Base-by-base conservation (phyloP, 768 basidiomycete species). In the Termitomyces sp. region DNA sequence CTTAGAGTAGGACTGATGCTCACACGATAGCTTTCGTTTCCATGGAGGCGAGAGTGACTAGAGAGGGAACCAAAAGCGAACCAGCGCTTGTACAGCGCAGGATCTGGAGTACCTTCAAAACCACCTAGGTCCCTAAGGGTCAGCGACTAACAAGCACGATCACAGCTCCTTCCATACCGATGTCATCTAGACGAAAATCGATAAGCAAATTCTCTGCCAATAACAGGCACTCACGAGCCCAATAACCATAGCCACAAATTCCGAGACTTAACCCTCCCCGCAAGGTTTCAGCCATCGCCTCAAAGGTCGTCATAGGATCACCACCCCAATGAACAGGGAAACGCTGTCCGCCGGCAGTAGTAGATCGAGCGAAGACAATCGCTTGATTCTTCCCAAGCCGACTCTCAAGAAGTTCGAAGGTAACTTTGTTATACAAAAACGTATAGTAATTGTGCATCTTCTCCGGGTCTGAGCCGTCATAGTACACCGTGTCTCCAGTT, bases 201-300 rank as follows among this genome's bases (percentile, higher is more conserved):
- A 37, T 6, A 17, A 17, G 15, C 15, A 41, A 28, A 24, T 17
- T 8, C 44, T n/a, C 17, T 22, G 9, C 14, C n/a, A 15, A 21
- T 21, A 7, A 11, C 14, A 48, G 22, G 8, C 37, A 62, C 64
- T 52, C 43, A 67, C 66, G 75, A 17, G 73, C 72, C 71, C 73
- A 74, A 61, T 70, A 78, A 2, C 72, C 72, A 59, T 75, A 79
- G 0, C 77, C 77, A 47, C 73, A 74, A 19, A 70, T 60, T 1
- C 73, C 71, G 45, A 79, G 63, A 46, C 71, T 72, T 40, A 79
- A 57, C 7, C 70, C 68, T 26, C 78, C 77, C n/a, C 77, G 66
- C 38, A 78, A 61, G 11, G 74, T 73, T 65, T 79, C 78, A 0
- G 74, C 74, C 78, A 79, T 79, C 8, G 76, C 78, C 53, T 76